Conservation (phyloP, 139 green algal species). For the Tetraselmis chui region DNA sequence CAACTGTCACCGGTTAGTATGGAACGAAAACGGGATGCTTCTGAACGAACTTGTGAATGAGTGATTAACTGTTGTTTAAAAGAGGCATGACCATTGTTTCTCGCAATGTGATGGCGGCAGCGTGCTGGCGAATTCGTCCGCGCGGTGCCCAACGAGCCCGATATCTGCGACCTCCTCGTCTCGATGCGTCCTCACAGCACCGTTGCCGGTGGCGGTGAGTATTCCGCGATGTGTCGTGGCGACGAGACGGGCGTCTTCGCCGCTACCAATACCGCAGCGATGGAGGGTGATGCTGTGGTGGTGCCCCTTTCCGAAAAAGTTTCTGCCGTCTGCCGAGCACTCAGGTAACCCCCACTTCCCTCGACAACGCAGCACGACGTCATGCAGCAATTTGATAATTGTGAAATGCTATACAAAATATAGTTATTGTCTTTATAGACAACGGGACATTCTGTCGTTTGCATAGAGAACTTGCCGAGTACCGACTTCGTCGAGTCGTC, state of each 20-base stretch:
- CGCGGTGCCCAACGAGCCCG: conserved; percentile 36
- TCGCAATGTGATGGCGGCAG: too few species aligned
- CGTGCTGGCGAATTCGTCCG: conserved; percentile 23
- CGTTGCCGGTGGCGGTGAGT: conserved; percentile 47
- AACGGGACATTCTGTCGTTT: too few species aligned
- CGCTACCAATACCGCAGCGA: too few species aligned
- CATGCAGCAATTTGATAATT: too few species aligned
- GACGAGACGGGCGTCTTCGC: not conserved
- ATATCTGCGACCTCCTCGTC: conserved; percentile 73
- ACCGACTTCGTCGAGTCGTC: too few species aligned
- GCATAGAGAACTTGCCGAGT: too few species aligned
- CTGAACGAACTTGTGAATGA: conserved; percentile 31
- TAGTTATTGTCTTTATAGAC: too few species aligned
- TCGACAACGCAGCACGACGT: too few species aligned
- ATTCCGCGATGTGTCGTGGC: conserved; percentile 30
- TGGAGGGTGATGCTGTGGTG: conserved; percentile 2
- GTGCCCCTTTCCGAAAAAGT: conserved; percentile 29
- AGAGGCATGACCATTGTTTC: too few species aligned
- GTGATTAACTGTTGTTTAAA: not conserved
- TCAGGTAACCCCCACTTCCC: too few species aligned
- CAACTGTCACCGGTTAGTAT: too few species aligned
- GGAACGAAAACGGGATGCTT: conserved; percentile 34
- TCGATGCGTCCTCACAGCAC: conserved; percentile 43
- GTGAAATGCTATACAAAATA: too few species aligned
- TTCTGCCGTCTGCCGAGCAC: conserved; percentile 32